These are phyloP conservation scores for Porphyra umbilicalis DNA, from an alignment of 31 red algal species.

Conservation along the genomic window DNA sequence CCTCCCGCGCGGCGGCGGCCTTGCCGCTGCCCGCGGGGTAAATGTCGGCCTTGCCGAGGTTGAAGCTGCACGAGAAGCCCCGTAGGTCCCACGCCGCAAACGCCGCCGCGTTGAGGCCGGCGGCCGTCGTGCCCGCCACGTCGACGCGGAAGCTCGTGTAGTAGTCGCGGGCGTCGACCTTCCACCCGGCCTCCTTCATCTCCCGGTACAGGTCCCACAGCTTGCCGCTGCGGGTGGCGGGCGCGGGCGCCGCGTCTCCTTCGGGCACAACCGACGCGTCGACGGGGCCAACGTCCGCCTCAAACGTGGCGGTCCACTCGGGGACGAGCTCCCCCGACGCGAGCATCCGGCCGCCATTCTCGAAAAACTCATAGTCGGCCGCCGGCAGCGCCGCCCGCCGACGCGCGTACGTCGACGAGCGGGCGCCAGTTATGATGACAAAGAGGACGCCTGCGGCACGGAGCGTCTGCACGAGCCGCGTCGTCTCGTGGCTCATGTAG, in stretches of 20 bases:
- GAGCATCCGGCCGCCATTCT: slow-evolving; percentile 85
- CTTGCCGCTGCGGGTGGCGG: slow-evolving; percentile 22
- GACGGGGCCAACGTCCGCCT: slow-evolving; percentile 20
- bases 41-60: slow-evolving; percentile 88
- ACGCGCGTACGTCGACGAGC: slow-evolving; percentile 62
- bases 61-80: slow-evolving; percentile 47
- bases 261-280: slow-evolving; percentile 9
- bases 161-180: slow-evolving; percentile 66
- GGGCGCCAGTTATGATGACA: slow-evolving; percentile 87
- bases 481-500: slow-evolving; percentile 55
- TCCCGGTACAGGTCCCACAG: slow-evolving; percentile 59
- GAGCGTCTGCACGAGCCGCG: slow-evolving; percentile 39
- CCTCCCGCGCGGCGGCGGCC: slow-evolving; percentile 53
- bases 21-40: slow-evolving; percentile 79
- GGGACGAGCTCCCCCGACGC: slow-evolving; percentile 41
- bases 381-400: slow-evolving; percentile 49
- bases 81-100: slow-evolving; percentile 8
- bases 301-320: slow-evolving; percentile 54
- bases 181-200: slow-evolving; percentile 35
- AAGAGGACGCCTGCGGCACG: slow-evolving; percentile 51
- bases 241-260: slow-evolving; percentile 8
- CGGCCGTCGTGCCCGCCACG: slow-evolving; percentile 39
- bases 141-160: slow-evolving; percentile 80
- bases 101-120: neutral
- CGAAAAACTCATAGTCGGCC: slow-evolving; percentile 87